phyloP scores from a whole-genome alignment of 106 monocot species.

The Acorus gramineus region DNA sequence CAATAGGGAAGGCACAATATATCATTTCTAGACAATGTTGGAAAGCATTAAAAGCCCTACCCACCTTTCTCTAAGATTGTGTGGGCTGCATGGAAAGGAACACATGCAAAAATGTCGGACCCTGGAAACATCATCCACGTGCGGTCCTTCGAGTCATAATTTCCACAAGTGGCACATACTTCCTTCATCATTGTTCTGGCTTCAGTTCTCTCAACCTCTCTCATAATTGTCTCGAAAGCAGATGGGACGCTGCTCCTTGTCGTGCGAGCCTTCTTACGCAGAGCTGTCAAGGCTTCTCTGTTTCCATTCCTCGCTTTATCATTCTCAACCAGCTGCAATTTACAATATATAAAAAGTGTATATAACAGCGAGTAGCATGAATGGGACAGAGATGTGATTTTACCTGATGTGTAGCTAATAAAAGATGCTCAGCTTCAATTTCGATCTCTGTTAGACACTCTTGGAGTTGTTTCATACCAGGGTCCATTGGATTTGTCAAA shows the following conservation, averaged over 20 bases:
- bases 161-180: constrained; percentile 82
- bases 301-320: constrained; percentile 76
- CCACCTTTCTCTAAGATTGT: constrained; percentile 71
- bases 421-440: constrained; percentile 67
- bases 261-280: constrained; percentile 78
- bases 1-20: no score
- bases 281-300: constrained; percentile 83
- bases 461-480: constrained; percentile 49
- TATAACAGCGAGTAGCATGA: neutral
- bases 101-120: constrained; percentile 67
- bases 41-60: no score
- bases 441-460: constrained; percentile 59
- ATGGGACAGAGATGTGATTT: neutral
- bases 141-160: constrained; percentile 55
- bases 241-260: constrained; percentile 79
- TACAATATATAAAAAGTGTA: no score
- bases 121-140: constrained; percentile 93
- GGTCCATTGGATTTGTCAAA: constrained; percentile 51
- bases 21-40: no score
- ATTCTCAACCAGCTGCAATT: constrained; percentile 57
- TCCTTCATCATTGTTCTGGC: constrained; percentile 59
- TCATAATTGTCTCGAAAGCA: constrained; percentile 81
- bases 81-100: constrained; percentile 90
- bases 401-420: constrained; percentile 85
- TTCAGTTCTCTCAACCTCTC: constrained; percentile 39